Conservation (phyloP, 2,329 filamentous ascomycete species). For the Colletotrichum sansevieriae region DNA sequence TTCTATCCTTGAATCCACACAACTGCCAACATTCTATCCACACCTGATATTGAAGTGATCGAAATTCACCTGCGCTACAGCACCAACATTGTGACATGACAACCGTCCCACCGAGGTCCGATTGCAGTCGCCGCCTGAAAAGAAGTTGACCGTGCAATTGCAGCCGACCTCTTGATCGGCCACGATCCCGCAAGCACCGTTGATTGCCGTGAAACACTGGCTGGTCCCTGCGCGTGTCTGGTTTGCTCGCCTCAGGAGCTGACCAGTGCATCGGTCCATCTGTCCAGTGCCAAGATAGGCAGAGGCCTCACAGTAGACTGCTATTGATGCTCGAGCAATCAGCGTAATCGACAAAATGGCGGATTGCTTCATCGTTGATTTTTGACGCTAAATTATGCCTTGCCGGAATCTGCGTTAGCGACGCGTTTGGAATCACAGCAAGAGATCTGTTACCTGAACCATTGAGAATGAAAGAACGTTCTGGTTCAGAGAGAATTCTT, state of each 20-base stretch:
- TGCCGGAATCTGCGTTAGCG: no score
- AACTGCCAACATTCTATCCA: neutral
- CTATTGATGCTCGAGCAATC: neutral
- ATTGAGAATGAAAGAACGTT: no score
- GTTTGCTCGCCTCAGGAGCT: slow-evolving; percentile 19
- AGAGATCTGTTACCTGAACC: no score
- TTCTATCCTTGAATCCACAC: no score
- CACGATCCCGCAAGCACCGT: slow-evolving; percentile 23
- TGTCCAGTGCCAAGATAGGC: slow-evolving; percentile 30
- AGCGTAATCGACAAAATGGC: neutral
- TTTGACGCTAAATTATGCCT: no score
- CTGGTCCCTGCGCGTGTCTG: slow-evolving; percentile 15
- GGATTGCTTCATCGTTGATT: neutral
- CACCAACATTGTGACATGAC: slow-evolving; percentile 18
- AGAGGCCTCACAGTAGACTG: slow-evolving; percentile 25
- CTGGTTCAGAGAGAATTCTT: no score
- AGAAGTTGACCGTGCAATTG: slow-evolving; percentile 33
- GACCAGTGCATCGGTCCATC: slow-evolving; percentile 23
- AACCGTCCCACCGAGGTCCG: slow-evolving; percentile 21
- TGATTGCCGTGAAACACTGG: slow-evolving; percentile 30
- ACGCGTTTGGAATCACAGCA: no score
- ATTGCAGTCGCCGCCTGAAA: slow-evolving; percentile 28
- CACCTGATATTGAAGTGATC: slow-evolving; percentile 34
- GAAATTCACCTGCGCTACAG: slow-evolving; percentile 31
- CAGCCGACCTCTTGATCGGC: neutral